A percentile compares a stretch with the other conserved stretches of the same genome.
phyloP scores from a whole-genome alignment of 75 land plant genomes.

The Pinus taeda region DNA sequence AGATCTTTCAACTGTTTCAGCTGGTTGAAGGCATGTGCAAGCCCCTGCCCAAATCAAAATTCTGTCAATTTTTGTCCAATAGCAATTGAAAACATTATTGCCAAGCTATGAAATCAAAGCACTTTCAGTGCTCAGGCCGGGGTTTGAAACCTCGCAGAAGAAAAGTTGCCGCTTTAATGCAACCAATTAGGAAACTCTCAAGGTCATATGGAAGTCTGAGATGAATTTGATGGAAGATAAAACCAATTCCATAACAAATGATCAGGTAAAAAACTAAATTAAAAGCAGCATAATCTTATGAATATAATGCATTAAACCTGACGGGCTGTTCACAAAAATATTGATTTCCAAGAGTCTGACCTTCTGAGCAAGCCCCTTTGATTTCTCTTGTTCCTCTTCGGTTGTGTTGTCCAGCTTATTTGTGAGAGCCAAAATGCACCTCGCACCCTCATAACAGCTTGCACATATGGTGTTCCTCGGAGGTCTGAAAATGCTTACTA shows the following conservation, averaged over 20 bases:
- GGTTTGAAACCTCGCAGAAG: too few species aligned
- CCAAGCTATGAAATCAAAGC: too few species aligned
- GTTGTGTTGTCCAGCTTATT: constrained; percentile 16
- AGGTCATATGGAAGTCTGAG: too few species aligned
- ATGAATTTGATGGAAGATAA: too few species aligned
- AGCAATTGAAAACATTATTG: too few species aligned
- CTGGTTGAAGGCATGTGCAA: constrained; percentile 47
- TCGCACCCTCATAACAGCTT: constrained; percentile 74
- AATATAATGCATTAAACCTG: neutral
- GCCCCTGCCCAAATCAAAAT: constrained; percentile 30
- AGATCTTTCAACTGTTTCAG: constrained; percentile 44
- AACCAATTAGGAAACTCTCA: too few species aligned
- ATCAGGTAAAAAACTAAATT: too few species aligned
- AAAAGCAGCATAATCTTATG: neutral
- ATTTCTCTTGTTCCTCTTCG: constrained; percentile 8
- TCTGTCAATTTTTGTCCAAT: too few species aligned
- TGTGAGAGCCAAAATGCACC: constrained; percentile 18
- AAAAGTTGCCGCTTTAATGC: too few species aligned
- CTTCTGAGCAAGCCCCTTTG: constrained; percentile 6
- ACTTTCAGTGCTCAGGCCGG: too few species aligned
- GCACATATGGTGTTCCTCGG: constrained; percentile 73
- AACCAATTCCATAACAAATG: too few species aligned
- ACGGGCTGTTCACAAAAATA: neutral
- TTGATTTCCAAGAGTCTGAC: neutral
- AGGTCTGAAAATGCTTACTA: constrained; percentile 56